Conservation (phyloP, 106 monocot genomes). For the Dioscorea dumetorum region DNA sequence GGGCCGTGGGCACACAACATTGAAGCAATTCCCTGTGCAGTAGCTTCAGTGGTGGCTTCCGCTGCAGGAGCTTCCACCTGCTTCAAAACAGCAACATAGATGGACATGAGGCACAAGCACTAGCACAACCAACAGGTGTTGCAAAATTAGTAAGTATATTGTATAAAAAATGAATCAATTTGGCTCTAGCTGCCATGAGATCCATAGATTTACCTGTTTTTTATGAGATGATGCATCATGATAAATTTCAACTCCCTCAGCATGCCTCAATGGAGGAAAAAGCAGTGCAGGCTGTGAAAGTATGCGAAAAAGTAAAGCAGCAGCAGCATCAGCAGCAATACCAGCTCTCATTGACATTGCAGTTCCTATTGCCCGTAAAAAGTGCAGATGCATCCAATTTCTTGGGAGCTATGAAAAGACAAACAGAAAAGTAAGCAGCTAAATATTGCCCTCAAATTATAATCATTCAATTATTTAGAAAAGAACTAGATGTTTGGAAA, state of each 20-base stretch:
- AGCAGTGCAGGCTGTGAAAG: constrained; percentile 90
- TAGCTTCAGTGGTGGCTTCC: constrained; percentile 88
- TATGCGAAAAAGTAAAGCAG: constrained; percentile 91
- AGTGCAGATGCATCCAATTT: constrained; percentile 99
- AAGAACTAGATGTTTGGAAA: not conserved
- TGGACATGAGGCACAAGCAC: no score
- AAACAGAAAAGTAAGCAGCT: constrained; percentile 7
- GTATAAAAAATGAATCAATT: no score
- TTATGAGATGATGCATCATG: constrained; percentile 72
- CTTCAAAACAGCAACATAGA: not conserved
- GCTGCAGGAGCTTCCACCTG: constrained; percentile 68
- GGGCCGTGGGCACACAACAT: constrained; percentile 96
- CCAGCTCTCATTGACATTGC: constrained; percentile 98
- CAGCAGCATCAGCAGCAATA: constrained; percentile 94
- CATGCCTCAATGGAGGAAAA: constrained; percentile 80
- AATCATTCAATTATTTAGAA: not conserved
- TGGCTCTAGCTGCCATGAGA: no score
- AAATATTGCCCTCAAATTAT: no score
- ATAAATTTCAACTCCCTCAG: constrained; percentile 73
- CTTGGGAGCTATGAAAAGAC: constrained; percentile 62
- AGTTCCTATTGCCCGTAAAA: constrained; percentile 91
- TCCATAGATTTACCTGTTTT: constrained; percentile 44
- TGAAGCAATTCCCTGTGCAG: constrained; percentile 97
- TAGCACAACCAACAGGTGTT: no score
- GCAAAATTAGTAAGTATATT: no score